These are phyloP conservation scores for Coniochaeta hoffmannii DNA, from an alignment of 2,329 filamentous ascomycete species.

Conservation along the genomic window DNA sequence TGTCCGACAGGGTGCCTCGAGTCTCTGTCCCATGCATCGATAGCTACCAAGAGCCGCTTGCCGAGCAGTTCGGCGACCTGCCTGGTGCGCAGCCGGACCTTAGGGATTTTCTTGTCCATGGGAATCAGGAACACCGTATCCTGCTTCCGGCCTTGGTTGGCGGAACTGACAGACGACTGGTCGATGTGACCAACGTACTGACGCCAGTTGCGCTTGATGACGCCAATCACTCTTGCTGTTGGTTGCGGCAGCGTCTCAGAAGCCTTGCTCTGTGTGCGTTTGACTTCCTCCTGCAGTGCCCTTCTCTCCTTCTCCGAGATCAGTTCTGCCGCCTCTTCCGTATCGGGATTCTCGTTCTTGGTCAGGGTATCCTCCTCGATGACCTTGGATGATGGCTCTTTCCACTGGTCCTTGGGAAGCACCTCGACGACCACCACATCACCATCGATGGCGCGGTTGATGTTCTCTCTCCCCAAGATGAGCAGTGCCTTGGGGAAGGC, in stretches of 20 bases:
- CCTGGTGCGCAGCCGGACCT: constrained; percentile 86
- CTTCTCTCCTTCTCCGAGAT: constrained; percentile 82
- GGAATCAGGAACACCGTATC: constrained; percentile 92
- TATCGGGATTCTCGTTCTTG: constrained; percentile 88
- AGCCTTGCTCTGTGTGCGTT: constrained; percentile 69
- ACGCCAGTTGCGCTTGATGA: constrained; percentile 94
- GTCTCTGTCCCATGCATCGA: constrained; percentile 92
- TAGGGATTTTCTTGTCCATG: constrained; percentile 97
- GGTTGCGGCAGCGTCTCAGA: constrained; percentile 77
- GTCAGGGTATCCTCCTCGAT: constrained; percentile 90
- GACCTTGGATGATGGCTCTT: constrained; percentile 88
- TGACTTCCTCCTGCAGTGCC: constrained; percentile 86
- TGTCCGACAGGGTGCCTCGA: constrained; percentile 89
- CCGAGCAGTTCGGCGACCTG: constrained; percentile 85
- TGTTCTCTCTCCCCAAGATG: constrained; percentile 87
- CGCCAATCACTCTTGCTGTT: constrained; percentile 83
- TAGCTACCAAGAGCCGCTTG: constrained; percentile 85
- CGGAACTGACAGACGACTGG: constrained; percentile 69
- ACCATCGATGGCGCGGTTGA: constrained; percentile 87
- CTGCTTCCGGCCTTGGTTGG: constrained; percentile 71
- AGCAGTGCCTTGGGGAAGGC: constrained; percentile 85
- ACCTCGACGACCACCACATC: constrained; percentile 92
- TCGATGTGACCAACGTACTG: constrained; percentile 97
- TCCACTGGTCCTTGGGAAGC: constrained; percentile 92
- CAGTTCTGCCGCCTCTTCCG: constrained; percentile 66